phyloP scores from a whole-genome alignment of 108 stramenopile species.

The Chaetoceros muelleri region DNA sequence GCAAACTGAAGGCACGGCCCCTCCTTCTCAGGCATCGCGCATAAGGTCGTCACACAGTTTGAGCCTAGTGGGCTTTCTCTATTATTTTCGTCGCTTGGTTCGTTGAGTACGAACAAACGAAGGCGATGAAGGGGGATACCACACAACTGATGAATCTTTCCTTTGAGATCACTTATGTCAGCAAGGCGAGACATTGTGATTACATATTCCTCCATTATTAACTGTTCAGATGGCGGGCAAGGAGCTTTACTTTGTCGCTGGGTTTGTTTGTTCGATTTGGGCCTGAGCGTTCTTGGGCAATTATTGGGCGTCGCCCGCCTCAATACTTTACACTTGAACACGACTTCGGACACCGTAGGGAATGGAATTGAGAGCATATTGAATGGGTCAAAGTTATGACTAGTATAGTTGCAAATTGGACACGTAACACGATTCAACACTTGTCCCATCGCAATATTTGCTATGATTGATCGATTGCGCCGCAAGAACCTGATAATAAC shows the following conservation, averaged over 20 bases:
- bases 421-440: conserved; percentile 78
- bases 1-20: conserved; percentile 63
- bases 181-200: conserved; percentile 75
- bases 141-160: conserved; percentile 61
- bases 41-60: conserved; percentile 28
- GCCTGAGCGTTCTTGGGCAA: conserved; percentile 45
- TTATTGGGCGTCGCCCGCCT: conserved; percentile 65
- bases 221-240: conserved; percentile 54
- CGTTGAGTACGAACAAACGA: conserved; percentile 51
- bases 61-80: conserved; percentile 21
- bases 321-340: conserved; percentile 63
- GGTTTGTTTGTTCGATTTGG: conserved; percentile 11
- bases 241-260: background rate
- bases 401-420: conserved; percentile 58
- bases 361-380: conserved; percentile 86
- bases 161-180: conserved; percentile 70
- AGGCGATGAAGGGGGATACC: conserved; percentile 52
- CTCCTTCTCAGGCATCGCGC: conserved; percentile 60
- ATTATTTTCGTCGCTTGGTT: conserved; percentile 21
- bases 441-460: conserved; percentile 79
- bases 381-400: conserved; percentile 91
- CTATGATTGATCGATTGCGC: conserved; percentile 68
- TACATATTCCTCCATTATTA: conserved; percentile 60
- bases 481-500: conserved; percentile 37
- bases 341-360: conserved; percentile 79